Base-by-base conservation (phyloP, 352 stramenopile species). In the Phytophthora boehmeriae region DNA sequence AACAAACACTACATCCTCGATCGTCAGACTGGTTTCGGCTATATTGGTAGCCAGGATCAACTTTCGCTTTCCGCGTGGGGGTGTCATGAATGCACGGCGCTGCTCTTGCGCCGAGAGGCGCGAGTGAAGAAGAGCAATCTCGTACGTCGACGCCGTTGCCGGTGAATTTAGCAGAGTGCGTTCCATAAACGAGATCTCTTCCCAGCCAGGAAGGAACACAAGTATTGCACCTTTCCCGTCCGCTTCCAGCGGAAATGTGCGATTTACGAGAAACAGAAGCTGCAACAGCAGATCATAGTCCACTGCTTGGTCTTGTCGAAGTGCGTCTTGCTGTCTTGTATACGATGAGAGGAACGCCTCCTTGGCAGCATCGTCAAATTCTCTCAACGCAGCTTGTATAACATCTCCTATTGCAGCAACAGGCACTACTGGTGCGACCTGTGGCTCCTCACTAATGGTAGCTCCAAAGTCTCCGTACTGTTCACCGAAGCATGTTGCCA, bases 1-100 rank as follows among this genome's bases (percentile, higher is more conserved):
- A 4, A 96, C 87, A 53, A 97, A 97, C 9, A 93, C 90, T 22
- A 99, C 93, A 56, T 96, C 87, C 32, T 97, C 93, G n/a, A 99
- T 97, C 11, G 97, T 99, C 4, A 99, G 74, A 65, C 89, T 98
- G 11, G 96, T 98, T 74, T 99, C 97, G 5, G 96, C 96, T 46
- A 99, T 98, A 63, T 98, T 99, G 0, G 97, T 99, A 5, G 92
- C 79, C 44, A 98, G 80, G 32, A 96, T 88, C 5, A 96, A 61
- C 58, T 96, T 94, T 47, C 83, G 75, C 53, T 88, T 87, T 22
- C 81, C 81, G 4, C 60, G 59, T 5, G 78, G 72, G 2, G 86
- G 78, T 16, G 76, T 86, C 32, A 84, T 57, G 58, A 95, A 95
- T 13, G 83, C 86, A 9, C 71, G 74, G 4, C 78, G 79, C 53